These are phyloP conservation scores for Escovopsis sp. DNA, from an alignment of 2,329 filamentous ascomycete species.

Conservation along the genomic window DNA sequence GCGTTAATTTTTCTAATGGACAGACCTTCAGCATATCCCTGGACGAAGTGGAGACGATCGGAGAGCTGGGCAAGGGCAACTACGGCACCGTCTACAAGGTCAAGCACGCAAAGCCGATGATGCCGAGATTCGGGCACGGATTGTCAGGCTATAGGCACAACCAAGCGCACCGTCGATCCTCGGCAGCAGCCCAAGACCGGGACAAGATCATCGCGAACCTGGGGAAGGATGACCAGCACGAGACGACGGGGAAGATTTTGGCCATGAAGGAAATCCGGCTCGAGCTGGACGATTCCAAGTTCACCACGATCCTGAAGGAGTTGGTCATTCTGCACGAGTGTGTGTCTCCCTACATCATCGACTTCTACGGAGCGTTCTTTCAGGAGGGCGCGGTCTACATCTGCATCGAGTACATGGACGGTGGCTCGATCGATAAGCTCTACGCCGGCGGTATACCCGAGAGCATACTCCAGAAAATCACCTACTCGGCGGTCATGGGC, in stretches of 20 bases:
- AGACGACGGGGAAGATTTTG: constrained; percentile 69
- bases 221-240: constrained; percentile 19
- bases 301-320: constrained; percentile 94
- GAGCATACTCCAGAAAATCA: constrained; percentile 75
- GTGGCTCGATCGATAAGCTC: constrained; percentile 91
- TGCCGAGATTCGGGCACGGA: constrained; percentile 44
- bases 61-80: constrained; percentile 93
- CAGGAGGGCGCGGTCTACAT: constrained; percentile 98
- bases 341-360: constrained; percentile 89
- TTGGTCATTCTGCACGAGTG: constrained; percentile 92
- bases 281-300: constrained; percentile 92
- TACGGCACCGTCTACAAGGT: constrained; percentile 98
- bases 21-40: constrained; percentile 86
- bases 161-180: constrained; percentile 22
- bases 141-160: constrained; percentile 33
- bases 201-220: background rate
- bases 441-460: constrained; percentile 87
- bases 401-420: constrained; percentile 99
- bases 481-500: constrained; percentile 77
- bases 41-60: constrained; percentile 84
- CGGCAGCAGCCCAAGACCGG: constrained; percentile 17
- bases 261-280: constrained; percentile 98
- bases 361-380: constrained; percentile 98
- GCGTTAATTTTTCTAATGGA: constrained; percentile 84
- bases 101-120: constrained; percentile 55